Conservation (phyloP, 2,329 filamentous ascomycete species). For the Graphilbum sp. region DNA sequence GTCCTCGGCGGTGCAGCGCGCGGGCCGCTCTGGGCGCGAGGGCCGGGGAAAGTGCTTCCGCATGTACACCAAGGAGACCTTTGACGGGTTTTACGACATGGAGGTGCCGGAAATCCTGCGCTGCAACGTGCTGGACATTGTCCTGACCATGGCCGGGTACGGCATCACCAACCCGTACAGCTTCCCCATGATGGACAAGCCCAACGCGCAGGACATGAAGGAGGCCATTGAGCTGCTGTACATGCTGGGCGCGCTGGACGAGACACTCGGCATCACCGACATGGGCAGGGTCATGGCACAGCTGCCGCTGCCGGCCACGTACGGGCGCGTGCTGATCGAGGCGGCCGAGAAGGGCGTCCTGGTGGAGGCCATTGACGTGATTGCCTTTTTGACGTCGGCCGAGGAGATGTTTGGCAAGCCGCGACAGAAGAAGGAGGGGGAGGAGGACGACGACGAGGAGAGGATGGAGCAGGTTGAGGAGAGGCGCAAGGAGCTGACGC, state of each 20-base stretch:
- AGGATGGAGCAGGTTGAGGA: conserved; percentile 32
- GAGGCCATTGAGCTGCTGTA: conserved; percentile 70
- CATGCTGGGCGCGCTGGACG: conserved; percentile 58
- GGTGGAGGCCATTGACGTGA: conserved; percentile 72
- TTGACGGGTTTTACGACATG: conserved; percentile 48
- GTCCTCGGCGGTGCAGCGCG: conserved; percentile 80
- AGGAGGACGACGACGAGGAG: conserved; percentile 32
- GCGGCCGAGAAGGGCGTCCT: conserved; percentile 61
- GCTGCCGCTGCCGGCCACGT: conserved; percentile 66
- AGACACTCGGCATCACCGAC: conserved; percentile 56
- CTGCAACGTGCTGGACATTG: conserved; percentile 71
- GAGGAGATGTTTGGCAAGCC: conserved; percentile 47
- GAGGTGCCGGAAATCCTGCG: conserved; percentile 81
- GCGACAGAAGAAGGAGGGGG: conserved; percentile 22
- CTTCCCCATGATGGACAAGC: conserved; percentile 76
- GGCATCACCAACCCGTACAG: conserved; percentile 65
- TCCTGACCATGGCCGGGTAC: conserved; percentile 86
- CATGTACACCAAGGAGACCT: conserved; percentile 70
- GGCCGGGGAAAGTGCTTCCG: conserved; percentile 78
- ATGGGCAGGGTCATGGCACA: conserved; percentile 63
- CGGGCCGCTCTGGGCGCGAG: conserved; percentile 86
- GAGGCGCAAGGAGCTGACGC: conserved; percentile 37
- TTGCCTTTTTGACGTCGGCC: conserved; percentile 44
- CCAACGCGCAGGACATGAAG: conserved; percentile 60
- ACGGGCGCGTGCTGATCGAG: conserved; percentile 70